These are phyloP conservation scores for Albophoma yamanashiensis DNA, from an alignment of 2,329 filamentous ascomycete genomes.

Conservation along the genomic window DNA sequence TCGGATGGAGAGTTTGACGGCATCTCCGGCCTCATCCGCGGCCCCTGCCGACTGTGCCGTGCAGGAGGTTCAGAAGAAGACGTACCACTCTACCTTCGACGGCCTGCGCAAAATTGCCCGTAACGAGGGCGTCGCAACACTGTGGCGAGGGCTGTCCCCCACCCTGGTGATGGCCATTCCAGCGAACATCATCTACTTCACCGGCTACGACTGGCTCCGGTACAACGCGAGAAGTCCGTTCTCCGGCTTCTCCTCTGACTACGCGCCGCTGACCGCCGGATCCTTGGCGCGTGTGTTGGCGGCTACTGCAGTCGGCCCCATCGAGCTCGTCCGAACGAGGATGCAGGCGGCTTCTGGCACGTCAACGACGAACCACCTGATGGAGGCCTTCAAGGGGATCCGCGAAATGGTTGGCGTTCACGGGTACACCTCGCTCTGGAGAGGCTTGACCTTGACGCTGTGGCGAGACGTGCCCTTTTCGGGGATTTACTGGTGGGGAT, in stretches of 20 bases:
- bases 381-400: constrained; percentile 66
- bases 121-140: constrained; percentile 74
- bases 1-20: constrained; percentile 34
- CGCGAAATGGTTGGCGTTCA: constrained; percentile 66
- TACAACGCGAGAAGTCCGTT: constrained; percentile 65
- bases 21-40: constrained; percentile 32
- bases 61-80: constrained; percentile 73
- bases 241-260: constrained; percentile 51
- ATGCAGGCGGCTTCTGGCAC: constrained; percentile 66
- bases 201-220: constrained; percentile 91
- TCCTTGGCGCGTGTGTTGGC: constrained; percentile 68
- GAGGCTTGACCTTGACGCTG: constrained; percentile 78
- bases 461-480: constrained; percentile 98
- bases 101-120: constrained; percentile 88
- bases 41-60: constrained; percentile 65
- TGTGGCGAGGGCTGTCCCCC: constrained; percentile 92
- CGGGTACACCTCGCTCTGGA: constrained; percentile 79
- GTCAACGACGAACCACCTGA: constrained; percentile 57
- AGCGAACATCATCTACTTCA: constrained; percentile 96
- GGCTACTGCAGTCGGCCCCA: constrained; percentile 73
- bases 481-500: constrained; percentile 96
- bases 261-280: constrained; percentile 72
- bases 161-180: constrained; percentile 91
- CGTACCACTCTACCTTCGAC: constrained; percentile 84
- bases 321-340: constrained; percentile 88